phyloP scores from a whole-genome alignment of 2,329 filamentous ascomycete genomes.

The Arthrobotrys pseudoclavata region DNA sequence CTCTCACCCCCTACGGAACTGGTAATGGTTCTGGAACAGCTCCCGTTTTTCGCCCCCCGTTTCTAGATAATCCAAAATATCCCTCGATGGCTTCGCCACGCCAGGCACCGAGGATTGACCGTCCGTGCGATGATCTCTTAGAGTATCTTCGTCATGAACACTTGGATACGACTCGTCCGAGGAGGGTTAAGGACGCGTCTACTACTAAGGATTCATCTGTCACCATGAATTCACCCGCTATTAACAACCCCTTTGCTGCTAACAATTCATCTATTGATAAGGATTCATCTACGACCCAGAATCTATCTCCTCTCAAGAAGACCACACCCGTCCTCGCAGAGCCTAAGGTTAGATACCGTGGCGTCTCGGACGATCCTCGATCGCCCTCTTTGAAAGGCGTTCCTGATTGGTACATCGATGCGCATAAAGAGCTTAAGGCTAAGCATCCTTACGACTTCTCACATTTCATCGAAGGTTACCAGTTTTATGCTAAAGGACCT shows the following conservation, averaged over 20 bases:
- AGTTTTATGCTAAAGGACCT: conserved; percentile 9
- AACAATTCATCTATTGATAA: not conserved
- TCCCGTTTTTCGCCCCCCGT: not conserved
- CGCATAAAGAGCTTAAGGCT: conserved; percentile 15
- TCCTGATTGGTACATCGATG: conserved; percentile 35
- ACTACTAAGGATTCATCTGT: not conserved
- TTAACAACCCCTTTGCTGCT: not conserved
- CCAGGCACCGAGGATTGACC: not conserved
- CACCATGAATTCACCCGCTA: not conserved
- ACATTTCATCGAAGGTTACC: conserved; percentile 1
- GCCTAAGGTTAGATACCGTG: conserved; percentile 27
- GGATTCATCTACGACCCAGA: not conserved
- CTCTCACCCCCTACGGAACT: not conserved
- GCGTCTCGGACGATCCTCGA: conserved; percentile 11
- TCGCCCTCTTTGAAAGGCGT: not conserved
- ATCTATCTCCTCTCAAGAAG: not conserved
- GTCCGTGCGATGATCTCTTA: conserved; percentile 39
- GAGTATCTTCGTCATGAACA: conserved; percentile 26
- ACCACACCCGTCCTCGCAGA: no score
- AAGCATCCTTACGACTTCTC: conserved; percentile 36
- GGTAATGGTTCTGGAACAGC: not conserved
- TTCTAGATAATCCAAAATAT: no score
- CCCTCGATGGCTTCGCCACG: no score
- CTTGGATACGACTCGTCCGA: not conserved
- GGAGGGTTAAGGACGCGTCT: not conserved